Evolutionary conservation across 2,329 filamentous ascomycete genomes (phyloP), one percentile per base, ranked within the genome.

Genomic region (Beauveria varroae): DNA sequence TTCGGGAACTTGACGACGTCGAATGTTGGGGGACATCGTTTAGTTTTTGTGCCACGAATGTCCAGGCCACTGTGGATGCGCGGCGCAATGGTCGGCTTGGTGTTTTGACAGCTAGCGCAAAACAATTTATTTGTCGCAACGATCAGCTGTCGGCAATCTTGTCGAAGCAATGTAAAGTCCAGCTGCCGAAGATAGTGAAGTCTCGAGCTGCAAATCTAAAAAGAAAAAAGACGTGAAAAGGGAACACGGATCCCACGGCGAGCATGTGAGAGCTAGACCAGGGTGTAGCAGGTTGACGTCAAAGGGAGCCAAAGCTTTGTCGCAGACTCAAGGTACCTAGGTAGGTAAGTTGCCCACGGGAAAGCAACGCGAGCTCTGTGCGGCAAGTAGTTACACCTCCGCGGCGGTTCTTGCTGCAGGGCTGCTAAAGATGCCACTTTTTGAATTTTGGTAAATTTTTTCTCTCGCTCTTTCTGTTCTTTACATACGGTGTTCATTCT

Each of bases 231-330:
- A 9, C 34, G 56, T 9, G 47, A 20, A 54, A 47, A 40, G 8
- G 47, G 28, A 41, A 54, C 49, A 26, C 10, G 50, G 50, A 44
- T 37, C 41, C 46, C 24, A 60, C n/a, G 37, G 57, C 41, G 49
- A 52, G 40, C 57, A 60, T 60, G 49, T 60, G 57, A 60, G 40
- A 60, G 26, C 40, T 14, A 37, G 57, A 46, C 57, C 40, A n/a
- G 40, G 41, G 20, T 46, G 49, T 3, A 34, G 37, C 7, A 20
- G 24, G 49, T 47, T 60, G 57, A 53, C 57, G 57, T 54, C 57
- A 47, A 47, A 43, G 50, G 24, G 26, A 26, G 24, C 47, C 7
- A 28, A 46, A 30, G 46, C 24, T 57, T 22, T 6, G 9, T 22
- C 22, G 37, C 52, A 41, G n/a, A 55, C 16, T 55, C 8, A 9